Conservation (phyloP, 129 eudicot genomes). For the Centella asiatica region DNA sequence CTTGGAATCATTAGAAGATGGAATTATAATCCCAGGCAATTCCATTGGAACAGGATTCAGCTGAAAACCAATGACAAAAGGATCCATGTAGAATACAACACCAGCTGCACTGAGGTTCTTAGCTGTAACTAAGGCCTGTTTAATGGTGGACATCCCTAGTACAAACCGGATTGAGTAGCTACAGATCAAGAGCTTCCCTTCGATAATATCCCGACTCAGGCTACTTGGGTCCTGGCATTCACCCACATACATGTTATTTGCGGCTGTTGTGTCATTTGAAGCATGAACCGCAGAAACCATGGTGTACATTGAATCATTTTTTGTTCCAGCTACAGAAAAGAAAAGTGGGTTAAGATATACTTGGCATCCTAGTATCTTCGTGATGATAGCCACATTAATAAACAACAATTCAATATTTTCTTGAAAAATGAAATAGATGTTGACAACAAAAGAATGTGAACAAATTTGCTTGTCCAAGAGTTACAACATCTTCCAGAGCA, state of each 20-base stretch:
- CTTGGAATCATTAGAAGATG: slow-evolving; percentile 89
- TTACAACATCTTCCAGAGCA: too few relatives aligned
- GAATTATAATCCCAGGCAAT: slow-evolving; percentile 77
- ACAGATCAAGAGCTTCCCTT: slow-evolving; percentile 80
- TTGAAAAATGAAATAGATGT: background rate
- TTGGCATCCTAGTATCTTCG: background rate
- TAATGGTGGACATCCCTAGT: slow-evolving; percentile 86
- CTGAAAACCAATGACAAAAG: slow-evolving; percentile 93
- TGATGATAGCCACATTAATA: background rate
- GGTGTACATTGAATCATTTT: slow-evolving; percentile 35
- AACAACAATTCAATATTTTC: background rate
- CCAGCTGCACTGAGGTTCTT: slow-evolving; percentile 89
- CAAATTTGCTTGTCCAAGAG: background rate
- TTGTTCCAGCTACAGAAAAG: slow-evolving; percentile 65
- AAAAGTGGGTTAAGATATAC: background rate
- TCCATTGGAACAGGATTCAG: slow-evolving; percentile 93
- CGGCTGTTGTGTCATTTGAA: slow-evolving; percentile 46
- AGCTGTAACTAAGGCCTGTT: slow-evolving; percentile 70
- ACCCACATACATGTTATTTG: slow-evolving; percentile 60
- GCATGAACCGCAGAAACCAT: slow-evolving; percentile 82
- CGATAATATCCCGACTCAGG: slow-evolving; percentile 50
- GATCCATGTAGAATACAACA: slow-evolving; percentile 92
- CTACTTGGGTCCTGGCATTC: slow-evolving; percentile 88
- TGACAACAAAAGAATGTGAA: background rate
- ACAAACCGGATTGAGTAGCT: slow-evolving; percentile 90